phyloP scores from a whole-genome alignment of 108 stramenopile species.

The Halocafeteria seosinensis region DNA sequence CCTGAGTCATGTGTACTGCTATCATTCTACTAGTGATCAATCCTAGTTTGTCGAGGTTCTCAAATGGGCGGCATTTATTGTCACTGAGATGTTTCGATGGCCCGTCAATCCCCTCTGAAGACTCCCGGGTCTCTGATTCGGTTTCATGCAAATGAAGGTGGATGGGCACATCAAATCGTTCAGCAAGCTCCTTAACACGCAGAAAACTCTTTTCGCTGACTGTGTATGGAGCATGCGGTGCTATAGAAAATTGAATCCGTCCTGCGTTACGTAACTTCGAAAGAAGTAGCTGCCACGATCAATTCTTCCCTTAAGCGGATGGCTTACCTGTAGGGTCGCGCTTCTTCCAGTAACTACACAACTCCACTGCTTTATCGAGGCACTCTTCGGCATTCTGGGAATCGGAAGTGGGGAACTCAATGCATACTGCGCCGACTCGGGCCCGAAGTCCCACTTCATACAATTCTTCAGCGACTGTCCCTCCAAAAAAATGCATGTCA shows the following conservation, averaged over 20 bases:
- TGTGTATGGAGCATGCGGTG: conserved; percentile 14
- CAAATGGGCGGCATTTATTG: conserved; percentile 5
- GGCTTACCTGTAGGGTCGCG: too few species aligned
- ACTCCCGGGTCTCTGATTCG: neutral
- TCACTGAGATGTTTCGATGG: conserved; percentile 1
- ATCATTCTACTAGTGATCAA: neutral
- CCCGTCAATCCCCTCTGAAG: neutral
- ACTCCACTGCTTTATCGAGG: too few species aligned
- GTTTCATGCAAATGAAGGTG: conserved; percentile 18
- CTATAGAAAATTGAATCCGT: conserved; percentile 1
- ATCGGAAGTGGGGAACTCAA: conserved; percentile 9
- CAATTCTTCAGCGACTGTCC: conserved; percentile 1
- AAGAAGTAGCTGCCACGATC: neutral
- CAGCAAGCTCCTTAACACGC: neutral
- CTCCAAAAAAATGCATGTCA: conserved; percentile 17
- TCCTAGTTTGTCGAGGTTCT: conserved; percentile 3
- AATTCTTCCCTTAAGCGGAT: too few species aligned
- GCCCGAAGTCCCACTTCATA: conserved; percentile 7
- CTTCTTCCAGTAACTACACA: too few species aligned
- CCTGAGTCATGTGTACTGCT: conserved; percentile 13
- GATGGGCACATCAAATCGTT: neutral
- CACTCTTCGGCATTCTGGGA: neutral
- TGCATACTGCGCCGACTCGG: neutral
- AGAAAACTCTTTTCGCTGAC: conserved; percentile 1
- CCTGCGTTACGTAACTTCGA: neutral